Percentiles rank a stretch among this genome's conserved stretches.
These are phyloP conservation scores for Aspergillus fischeri DNA, from an alignment of 2,329 filamentous ascomycete genomes.

Conservation along the genomic window DNA sequence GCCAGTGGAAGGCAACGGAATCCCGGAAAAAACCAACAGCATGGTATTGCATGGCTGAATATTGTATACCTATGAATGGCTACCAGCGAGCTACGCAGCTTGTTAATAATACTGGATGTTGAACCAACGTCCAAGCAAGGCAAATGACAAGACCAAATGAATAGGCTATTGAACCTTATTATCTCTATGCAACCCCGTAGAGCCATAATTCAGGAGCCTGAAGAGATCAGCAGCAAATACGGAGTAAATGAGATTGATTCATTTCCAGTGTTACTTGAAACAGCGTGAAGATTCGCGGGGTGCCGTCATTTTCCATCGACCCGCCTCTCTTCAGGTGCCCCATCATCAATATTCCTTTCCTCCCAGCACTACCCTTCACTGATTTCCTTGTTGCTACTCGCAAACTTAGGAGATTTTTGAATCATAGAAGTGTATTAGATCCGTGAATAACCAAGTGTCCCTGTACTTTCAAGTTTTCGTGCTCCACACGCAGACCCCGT, in stretches of 20 bases:
- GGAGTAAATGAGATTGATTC: background rate
- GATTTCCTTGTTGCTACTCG: background rate
- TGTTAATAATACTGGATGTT: background rate
- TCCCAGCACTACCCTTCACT: background rate
- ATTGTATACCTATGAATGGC: background rate
- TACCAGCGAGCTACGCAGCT: background rate
- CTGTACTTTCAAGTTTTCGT: background rate
- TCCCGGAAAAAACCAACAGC: background rate
- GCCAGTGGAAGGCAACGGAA: background rate
- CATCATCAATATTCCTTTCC: background rate
- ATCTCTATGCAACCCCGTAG: background rate
- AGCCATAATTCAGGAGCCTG: background rate
- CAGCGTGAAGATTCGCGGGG: background rate
- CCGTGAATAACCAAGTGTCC: background rate
- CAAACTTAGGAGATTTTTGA: background rate
- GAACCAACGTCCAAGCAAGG: background rate
- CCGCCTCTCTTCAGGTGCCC: background rate
- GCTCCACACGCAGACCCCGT: background rate
- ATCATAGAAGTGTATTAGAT: background rate
- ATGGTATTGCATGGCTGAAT: background rate
- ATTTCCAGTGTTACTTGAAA: background rate
- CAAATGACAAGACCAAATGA: background rate
- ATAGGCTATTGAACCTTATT: background rate
- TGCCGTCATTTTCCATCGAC: background rate
- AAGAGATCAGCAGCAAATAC: background rate